Base-by-base conservation (phyloP, 768 basidiomycete genomes). In the Amylocystis lapponica region DNA sequence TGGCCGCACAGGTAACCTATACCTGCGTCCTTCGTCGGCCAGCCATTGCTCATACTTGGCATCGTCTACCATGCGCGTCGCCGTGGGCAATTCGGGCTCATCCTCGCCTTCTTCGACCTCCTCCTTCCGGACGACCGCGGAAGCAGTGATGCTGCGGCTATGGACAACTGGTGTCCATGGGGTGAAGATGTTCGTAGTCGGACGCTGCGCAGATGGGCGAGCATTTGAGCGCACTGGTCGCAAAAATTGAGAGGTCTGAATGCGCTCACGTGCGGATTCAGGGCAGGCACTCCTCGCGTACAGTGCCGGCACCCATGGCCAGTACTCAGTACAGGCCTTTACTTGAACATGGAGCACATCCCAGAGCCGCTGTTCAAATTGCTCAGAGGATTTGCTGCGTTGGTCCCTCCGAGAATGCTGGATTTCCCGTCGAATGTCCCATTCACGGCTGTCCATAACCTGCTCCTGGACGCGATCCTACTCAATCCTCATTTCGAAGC, bases 381-480 rank as follows among this genome's bases (percentile, higher is more conserved):
- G 22, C 57, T 83, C 39, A 69, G 68, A 20, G 66, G 61, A 41
- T 86, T 79, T 54, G 74, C 74, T 20, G 64, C 75, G 17, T 69
- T 86, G 23, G 56, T 61, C 23, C 68, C 77, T 8, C 64, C 72
- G 3, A 70, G 65, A 13, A 47, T 47, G 3, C 49, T 83, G 5
- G 23, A 43, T 7, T 66, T 76, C 47, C 78, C 81, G 1, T 36
- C 48, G 0, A 37, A 67, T 14, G 38, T 71, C 2, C 41, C 67
- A 3, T 67, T 73, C 27, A 22, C 48, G 16, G 47, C 54, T n/a
- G 57, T 77, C 23, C 82, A 87, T 48, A 52, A 65, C 4, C 81
- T 81, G 53, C 56, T 88, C 17, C 55, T 87, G 42, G 54, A 68
- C 21, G 53, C 58, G 17, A 60, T 90, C 37, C 63, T 87, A 14